Percentiles rank a stretch among this genome's conserved stretches.
Conservation (phyloP, 2,329 filamentous ascomycete genomes). For the Fusarium paranaense region DNA sequence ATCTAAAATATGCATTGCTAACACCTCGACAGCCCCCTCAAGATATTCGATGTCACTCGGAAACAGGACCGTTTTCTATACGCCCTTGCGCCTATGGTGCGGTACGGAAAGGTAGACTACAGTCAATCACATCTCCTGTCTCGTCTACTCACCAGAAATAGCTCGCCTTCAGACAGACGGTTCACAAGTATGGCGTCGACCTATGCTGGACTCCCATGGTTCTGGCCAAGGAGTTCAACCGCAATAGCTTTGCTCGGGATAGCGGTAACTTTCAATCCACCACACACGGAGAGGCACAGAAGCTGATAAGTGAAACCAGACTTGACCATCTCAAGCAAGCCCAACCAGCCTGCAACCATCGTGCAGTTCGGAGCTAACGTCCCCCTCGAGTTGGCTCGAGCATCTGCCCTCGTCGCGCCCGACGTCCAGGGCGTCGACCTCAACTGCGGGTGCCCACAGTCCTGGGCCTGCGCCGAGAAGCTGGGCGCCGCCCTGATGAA, state of each 20-base stretch:
- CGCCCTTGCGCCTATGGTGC: slow-evolving; percentile 75
- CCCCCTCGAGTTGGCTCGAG: slow-evolving; percentile 70
- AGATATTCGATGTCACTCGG: slow-evolving; percentile 68
- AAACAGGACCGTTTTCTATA: slow-evolving; percentile 65
- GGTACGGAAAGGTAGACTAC: slow-evolving; percentile 66
- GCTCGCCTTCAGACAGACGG: slow-evolving; percentile 77
- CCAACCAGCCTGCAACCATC: slow-evolving; percentile 68
- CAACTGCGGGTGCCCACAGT: slow-evolving; percentile 80
- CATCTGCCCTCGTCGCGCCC: slow-evolving; percentile 71
- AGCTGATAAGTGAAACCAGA: slow-evolving; percentile 52
- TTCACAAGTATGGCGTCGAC: slow-evolving; percentile 73
- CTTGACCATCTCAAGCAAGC: slow-evolving; percentile 68
- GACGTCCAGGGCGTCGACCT: slow-evolving; percentile 74
- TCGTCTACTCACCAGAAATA: slow-evolving; percentile 46
- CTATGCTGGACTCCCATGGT: slow-evolving; percentile 80
- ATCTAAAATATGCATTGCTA: slow-evolving; percentile 38
- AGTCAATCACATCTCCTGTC: background rate
- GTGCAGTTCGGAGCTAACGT: slow-evolving; percentile 75
- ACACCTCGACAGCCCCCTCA: slow-evolving; percentile 61
- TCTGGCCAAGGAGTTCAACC: slow-evolving; percentile 76
- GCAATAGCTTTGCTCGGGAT: slow-evolving; percentile 68
- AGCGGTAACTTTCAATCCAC: slow-evolving; percentile 57
- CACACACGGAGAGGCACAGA: background rate
- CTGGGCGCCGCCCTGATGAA: slow-evolving; percentile 79
- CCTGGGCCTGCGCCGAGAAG: slow-evolving; percentile 76